These are phyloP conservation scores for Penicillium maclennaniae DNA, from an alignment of 495 filamentous ascomycete genomes.

Conservation along the genomic window DNA sequence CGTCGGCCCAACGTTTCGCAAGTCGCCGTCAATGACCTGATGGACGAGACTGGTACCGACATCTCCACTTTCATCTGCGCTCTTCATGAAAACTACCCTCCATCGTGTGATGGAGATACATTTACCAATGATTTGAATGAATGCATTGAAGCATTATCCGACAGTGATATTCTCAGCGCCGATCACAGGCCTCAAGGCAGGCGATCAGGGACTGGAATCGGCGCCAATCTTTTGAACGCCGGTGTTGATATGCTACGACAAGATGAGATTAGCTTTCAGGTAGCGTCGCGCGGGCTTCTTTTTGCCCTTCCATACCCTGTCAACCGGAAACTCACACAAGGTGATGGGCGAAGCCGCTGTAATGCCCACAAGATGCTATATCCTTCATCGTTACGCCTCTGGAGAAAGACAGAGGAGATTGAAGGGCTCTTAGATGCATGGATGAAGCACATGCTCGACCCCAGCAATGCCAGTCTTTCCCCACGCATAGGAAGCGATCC, in stretches of 20 bases:
- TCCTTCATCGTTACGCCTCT: constrained; percentile 71
- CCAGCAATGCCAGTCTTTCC: constrained; percentile 8
- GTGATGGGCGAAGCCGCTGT: constrained; percentile 24
- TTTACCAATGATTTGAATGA: constrained; percentile 63
- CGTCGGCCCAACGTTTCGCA: constrained; percentile 63
- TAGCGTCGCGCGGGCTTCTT: constrained; percentile 76
- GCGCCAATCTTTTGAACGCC: constrained; percentile 38
- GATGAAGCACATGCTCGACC: constrained; percentile 40
- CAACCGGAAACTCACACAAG: constrained; percentile 51
- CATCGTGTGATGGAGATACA: constrained; percentile 67
- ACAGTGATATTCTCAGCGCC: constrained; percentile 74
- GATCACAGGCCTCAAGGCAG: constrained; percentile 28
- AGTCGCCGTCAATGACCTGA: constrained; percentile 67
- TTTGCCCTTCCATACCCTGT: constrained; percentile 84
- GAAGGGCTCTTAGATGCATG: constrained; percentile 67
- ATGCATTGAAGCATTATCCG: constrained; percentile 81
- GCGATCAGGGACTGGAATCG: constrained; percentile 32
- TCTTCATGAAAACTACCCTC: constrained; percentile 89
- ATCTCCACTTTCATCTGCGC: constrained; percentile 84
- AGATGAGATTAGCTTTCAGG: constrained; percentile 88
- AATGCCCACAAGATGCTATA: constrained; percentile 84
- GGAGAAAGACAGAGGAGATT: constrained; percentile 74
- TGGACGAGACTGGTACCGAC: constrained; percentile 89
- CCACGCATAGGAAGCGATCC: constrained; percentile 19
- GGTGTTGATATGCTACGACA: constrained; percentile 74